Percentiles rank a stretch among this genome's conserved stretches.
Conservation (phyloP, 1,139 yeast genomes). For the Protomyces pachydermus region DNA sequence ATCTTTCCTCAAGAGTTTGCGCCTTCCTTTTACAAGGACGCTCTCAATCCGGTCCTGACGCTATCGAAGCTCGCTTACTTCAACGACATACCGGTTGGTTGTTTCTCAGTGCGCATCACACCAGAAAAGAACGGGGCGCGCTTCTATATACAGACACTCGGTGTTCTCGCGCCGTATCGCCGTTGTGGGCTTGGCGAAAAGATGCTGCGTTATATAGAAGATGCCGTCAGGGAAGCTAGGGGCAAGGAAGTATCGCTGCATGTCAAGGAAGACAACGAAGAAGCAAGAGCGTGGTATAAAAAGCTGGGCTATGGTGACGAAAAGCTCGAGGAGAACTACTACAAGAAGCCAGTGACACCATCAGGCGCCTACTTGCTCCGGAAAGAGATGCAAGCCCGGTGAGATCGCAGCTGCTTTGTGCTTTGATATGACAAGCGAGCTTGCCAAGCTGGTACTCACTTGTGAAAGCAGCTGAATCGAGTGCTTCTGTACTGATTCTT, state of each 20-base stretch:
- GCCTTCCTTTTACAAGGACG: slow-evolving; percentile 27
- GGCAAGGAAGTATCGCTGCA: slow-evolving; percentile 20
- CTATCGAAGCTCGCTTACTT: slow-evolving; percentile 28
- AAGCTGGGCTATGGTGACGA: slow-evolving; percentile 18
- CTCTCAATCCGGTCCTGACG: slow-evolving; percentile 16
- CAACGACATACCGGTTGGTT: slow-evolving; percentile 28
- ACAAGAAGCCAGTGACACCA: slow-evolving; percentile 12
- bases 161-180: slow-evolving; percentile 29
- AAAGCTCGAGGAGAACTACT: slow-evolving; percentile 16
- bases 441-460: no score
- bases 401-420: no score
- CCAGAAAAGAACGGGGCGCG: slow-evolving; percentile 20
- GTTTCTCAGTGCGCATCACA: slow-evolving; percentile 23
- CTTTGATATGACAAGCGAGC: no score
- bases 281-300: slow-evolving; percentile 19
- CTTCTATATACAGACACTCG: slow-evolving; percentile 27
- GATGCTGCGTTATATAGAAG: slow-evolving; percentile 17
- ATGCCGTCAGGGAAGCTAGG: slow-evolving; percentile 9
- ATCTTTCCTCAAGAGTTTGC: slow-evolving; percentile 23
- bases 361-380: slow-evolving; percentile 12
- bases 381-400: background rate
- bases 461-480: no score
- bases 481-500: no score
- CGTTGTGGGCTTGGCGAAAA: slow-evolving; percentile 23
- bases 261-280: slow-evolving; percentile 20